Conservation (phyloP, 306 rosid species). For the Herpetospermum pedunculosum region DNA sequence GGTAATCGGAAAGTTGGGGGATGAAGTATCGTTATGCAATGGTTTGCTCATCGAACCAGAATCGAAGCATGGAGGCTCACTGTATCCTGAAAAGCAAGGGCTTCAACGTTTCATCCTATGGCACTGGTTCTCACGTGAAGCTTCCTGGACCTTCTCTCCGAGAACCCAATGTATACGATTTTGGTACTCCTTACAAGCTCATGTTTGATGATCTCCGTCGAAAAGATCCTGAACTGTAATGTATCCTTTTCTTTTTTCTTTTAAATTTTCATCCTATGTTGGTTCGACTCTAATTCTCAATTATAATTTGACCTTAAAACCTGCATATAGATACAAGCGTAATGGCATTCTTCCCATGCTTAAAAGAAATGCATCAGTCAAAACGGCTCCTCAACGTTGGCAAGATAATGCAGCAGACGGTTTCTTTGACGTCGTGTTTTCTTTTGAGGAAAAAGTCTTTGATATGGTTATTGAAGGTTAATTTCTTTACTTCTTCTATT, state of each 20-base stretch:
- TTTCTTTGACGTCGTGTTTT: conserved; percentile 59
- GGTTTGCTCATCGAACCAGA: conserved; percentile 95
- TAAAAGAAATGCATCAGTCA: conserved; percentile 55
- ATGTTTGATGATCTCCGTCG: conserved; percentile 81
- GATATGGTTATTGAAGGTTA: conserved; percentile 93
- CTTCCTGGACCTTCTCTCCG: conserved; percentile 96
- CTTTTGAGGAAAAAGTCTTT: conserved; percentile 88
- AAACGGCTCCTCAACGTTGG: conserved; percentile 91
- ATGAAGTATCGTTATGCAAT: conserved; percentile 68
- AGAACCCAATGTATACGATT: conserved; percentile 90
- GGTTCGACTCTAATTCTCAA: background rate
- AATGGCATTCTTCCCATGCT: conserved; percentile 94
- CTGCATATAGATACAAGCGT: conserved; percentile 57
- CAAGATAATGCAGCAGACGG: conserved; percentile 91
- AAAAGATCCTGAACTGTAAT: conserved; percentile 91
- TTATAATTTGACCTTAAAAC: conserved; percentile 23
- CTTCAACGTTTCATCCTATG: conserved; percentile 78
- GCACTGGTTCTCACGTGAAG: conserved; percentile 88
- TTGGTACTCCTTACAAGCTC: conserved; percentile 86
- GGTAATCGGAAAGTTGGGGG: no score
- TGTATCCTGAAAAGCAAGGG: conserved; percentile 66
- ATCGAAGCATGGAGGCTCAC: conserved; percentile 98
- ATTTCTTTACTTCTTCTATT: background rate
- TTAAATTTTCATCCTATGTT: no score
- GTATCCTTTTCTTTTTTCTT: no score